These are phyloP conservation scores for Ophiostoma sp. DNA, from an alignment of 2,329 filamentous ascomycete genomes.

Conservation along the genomic window DNA sequence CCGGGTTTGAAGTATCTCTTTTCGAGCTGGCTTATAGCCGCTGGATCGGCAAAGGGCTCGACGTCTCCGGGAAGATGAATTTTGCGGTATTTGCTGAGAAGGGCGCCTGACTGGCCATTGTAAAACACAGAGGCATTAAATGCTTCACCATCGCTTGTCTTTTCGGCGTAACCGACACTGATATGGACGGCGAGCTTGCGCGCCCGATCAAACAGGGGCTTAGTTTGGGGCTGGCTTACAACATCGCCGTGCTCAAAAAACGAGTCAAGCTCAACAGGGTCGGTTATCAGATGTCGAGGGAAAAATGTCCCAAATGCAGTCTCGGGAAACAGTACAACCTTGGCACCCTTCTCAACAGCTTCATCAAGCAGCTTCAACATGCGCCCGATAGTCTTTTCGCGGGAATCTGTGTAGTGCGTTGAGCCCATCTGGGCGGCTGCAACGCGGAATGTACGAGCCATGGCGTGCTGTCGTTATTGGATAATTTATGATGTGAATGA, in stretches of 20 bases:
- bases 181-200: conserved; percentile 45
- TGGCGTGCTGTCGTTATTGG: neutral
- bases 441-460: conserved; percentile 30
- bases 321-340: conserved; percentile 51
- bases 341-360: conserved; percentile 41
- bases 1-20: conserved; percentile 52
- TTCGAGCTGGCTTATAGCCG: conserved; percentile 48
- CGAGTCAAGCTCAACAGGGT: conserved; percentile 42
- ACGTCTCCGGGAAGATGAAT: conserved; percentile 50
- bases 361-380: conserved; percentile 46
- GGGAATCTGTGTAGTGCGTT: conserved; percentile 38
- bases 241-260: conserved; percentile 47
- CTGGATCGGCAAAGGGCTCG: conserved; percentile 46
- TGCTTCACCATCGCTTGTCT: conserved; percentile 33
- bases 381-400: conserved; percentile 41
- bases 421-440: conserved; percentile 52
- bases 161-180: conserved; percentile 49
- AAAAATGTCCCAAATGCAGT: conserved; percentile 53
- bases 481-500: neutral
- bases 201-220: conserved; percentile 47
- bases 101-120: conserved; percentile 39
- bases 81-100: conserved; percentile 51
- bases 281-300: conserved; percentile 46
- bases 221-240: conserved; percentile 41
- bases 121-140: conserved; percentile 51